A percentile compares a stretch with the other conserved stretches of the same genome.
Evolutionary conservation across 805 yeast species (phyloP).

Genomic region (Wickerhamomyces kurtzmanii): DNA sequence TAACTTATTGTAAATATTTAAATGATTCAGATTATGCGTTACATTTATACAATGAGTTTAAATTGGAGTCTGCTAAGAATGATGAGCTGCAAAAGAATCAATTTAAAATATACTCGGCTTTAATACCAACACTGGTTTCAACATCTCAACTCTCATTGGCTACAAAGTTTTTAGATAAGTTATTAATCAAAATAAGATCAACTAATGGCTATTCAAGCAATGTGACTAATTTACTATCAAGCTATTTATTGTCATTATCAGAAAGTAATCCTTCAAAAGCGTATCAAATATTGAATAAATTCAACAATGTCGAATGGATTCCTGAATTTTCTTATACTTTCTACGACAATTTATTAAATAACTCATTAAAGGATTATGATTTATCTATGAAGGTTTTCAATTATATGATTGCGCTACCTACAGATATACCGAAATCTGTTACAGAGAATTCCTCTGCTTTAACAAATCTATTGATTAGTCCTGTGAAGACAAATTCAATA

Average conservation of each 20-base stretch:
- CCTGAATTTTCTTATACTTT: constrained; percentile 30
- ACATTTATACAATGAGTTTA: constrained; percentile 27
- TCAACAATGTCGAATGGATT: constrained; percentile 26
- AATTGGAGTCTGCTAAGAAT: constrained; percentile 8
- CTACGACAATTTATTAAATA: constrained; percentile 22
- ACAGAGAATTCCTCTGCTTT: constrained; percentile 2
- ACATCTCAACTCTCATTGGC: constrained; percentile 42
- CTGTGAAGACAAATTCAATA: constrained; percentile 8
- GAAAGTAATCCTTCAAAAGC: constrained; percentile 23
- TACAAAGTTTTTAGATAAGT: constrained; percentile 44
- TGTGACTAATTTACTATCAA: constrained; percentile 31
- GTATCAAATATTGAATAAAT: constrained; percentile 24
- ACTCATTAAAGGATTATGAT: constrained; percentile 22
- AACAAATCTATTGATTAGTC: constrained; percentile 8
- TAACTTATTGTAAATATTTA: constrained; percentile 27
- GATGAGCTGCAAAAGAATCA: constrained; percentile 23
- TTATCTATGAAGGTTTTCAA: constrained; percentile 24
- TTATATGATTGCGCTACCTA: constrained; percentile 25
- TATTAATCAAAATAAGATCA: constrained; percentile 34
- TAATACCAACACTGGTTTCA: constrained; percentile 42
- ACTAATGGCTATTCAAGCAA: constrained; percentile 21
- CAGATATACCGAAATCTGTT: constrained; percentile 3
- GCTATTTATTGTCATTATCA: constrained; percentile 29
- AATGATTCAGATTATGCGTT: constrained; percentile 28
- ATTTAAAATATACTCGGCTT: constrained; percentile 37